Percentiles rank a stretch among this genome's conserved stretches.
These are phyloP conservation scores for Aquilaria yunnanensis DNA, from an alignment of 345 rosid genomes.

Conservation along the genomic window DNA sequence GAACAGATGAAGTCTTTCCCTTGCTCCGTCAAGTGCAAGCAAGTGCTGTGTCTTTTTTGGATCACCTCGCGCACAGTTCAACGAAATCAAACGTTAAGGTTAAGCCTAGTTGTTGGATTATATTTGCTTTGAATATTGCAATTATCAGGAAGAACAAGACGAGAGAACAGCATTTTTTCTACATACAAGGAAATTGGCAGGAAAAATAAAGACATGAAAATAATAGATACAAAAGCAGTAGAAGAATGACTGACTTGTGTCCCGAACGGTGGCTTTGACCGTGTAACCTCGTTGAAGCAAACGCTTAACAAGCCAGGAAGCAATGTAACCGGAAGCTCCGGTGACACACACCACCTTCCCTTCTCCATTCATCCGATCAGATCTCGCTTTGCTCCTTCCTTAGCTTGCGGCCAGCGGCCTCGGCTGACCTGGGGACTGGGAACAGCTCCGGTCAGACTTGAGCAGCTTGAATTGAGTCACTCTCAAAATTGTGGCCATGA, in stretches of 20 bases:
- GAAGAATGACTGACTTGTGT: slow-evolving; percentile 17
- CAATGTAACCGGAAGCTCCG: slow-evolving; percentile 43
- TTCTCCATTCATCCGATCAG: neutral
- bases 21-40: slow-evolving; percentile 34
- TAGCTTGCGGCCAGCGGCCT: no score
- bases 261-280: slow-evolving; percentile 27
- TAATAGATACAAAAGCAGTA: neutral
- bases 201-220: neutral
- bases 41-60: slow-evolving; percentile 23
- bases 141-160: no score
- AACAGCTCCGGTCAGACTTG: no score
- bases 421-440: no score
- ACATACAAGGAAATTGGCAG: no score
- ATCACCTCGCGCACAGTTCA: slow-evolving; percentile 11
- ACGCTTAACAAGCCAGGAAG: slow-evolving; percentile 36
- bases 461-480: no score
- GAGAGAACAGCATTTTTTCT: no score
- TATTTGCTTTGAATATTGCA: no score
- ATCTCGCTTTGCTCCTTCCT: no score
- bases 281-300: slow-evolving; percentile 27
- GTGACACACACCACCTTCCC: slow-evolving; percentile 28
- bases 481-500: no score
- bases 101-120: no score
- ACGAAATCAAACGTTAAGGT: no score
- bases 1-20: slow-evolving; percentile 27